Conservation (phyloP, 768 basidiomycete species). For the Fistulinella prunicolor region DNA sequence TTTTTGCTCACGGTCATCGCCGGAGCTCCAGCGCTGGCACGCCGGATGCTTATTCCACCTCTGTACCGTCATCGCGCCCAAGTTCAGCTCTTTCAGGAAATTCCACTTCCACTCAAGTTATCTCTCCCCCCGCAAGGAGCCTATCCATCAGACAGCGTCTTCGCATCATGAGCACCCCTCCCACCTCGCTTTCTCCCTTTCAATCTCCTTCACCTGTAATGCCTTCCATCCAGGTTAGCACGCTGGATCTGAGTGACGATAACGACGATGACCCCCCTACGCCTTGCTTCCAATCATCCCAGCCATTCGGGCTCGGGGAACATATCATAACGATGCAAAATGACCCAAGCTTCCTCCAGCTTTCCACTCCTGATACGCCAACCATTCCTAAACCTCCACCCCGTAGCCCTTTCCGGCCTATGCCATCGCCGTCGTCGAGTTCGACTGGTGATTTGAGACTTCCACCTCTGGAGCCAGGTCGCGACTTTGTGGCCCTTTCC, state of each 20-base stretch:
- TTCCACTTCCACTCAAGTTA: slow-evolving; percentile 26
- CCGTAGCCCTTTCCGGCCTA: slow-evolving; percentile 23
- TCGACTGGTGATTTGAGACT: slow-evolving; percentile 1
- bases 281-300: slow-evolving; percentile 13
- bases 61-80: slow-evolving; percentile 44
- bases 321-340: slow-evolving; percentile 52
- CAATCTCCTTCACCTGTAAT: slow-evolving; percentile 22
- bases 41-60: slow-evolving; percentile 39
- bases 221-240: slow-evolving; percentile 26
- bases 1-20: slow-evolving; percentile 26
- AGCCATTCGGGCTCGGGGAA: slow-evolving; percentile 46
- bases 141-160: slow-evolving; percentile 60
- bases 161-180: slow-evolving; percentile 64
- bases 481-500: slow-evolving; percentile 50
- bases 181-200: slow-evolving; percentile 31
- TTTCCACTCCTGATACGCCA: slow-evolving; percentile 45
- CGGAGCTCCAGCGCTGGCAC: slow-evolving; percentile 33
- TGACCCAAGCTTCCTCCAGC: slow-evolving; percentile 61
- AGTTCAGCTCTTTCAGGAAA: slow-evolving; percentile 35
- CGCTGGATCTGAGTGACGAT: slow-evolving; percentile 25
- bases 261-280: slow-evolving; percentile 29
- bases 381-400: slow-evolving; percentile 18
- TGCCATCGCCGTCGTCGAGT: slow-evolving; percentile 19
- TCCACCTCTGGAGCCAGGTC: slow-evolving; percentile 27
- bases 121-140: slow-evolving; percentile 22